Conservation (phyloP, 176 grass and related monocot species). For the Leersia perrieri region DNA sequence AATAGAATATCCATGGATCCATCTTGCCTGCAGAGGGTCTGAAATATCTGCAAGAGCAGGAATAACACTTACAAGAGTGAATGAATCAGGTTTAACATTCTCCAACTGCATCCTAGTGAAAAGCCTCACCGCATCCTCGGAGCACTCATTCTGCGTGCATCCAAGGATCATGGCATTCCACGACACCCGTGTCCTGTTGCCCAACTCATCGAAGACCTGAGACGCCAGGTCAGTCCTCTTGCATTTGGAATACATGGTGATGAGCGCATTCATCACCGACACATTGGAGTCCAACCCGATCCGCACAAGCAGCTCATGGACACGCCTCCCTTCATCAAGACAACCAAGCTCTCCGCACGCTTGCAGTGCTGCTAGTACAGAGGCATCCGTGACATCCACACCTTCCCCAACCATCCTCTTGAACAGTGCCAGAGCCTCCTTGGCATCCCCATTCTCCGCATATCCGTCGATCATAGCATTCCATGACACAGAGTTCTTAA, state of each 20-base stretch:
- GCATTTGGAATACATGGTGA: constrained; percentile 57
- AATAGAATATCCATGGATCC: constrained; percentile 64
- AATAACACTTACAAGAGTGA: constrained; percentile 67
- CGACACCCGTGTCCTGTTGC: constrained; percentile 37
- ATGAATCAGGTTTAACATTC: constrained; percentile 57
- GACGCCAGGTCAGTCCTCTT: constrained; percentile 51
- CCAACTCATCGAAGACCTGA: constrained; percentile 41
- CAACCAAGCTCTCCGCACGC: constrained; percentile 49
- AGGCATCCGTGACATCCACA: constrained; percentile 40
- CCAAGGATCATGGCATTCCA: constrained; percentile 75
- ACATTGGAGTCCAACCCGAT: constrained; percentile 39
- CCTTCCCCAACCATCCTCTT: constrained; percentile 47
- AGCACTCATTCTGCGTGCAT: constrained; percentile 43
- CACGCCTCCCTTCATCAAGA: constrained; percentile 43
- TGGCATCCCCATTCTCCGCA: constrained; percentile 36
- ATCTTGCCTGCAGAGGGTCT: constrained; percentile 57
- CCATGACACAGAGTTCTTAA: constrained; percentile 55
- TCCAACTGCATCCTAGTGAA: constrained; percentile 53
- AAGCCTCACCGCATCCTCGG: constrained; percentile 44
- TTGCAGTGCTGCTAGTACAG: constrained; percentile 44
- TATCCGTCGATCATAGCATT: constrained; percentile 62
- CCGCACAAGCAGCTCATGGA: constrained; percentile 42
- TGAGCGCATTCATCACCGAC: constrained; percentile 52
- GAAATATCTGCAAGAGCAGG: constrained; percentile 50
- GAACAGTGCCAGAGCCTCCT: constrained; percentile 43